phyloP scores from a whole-genome alignment of 1,284 basidiomycete species.

The Cryptococcus neoformans region DNA sequence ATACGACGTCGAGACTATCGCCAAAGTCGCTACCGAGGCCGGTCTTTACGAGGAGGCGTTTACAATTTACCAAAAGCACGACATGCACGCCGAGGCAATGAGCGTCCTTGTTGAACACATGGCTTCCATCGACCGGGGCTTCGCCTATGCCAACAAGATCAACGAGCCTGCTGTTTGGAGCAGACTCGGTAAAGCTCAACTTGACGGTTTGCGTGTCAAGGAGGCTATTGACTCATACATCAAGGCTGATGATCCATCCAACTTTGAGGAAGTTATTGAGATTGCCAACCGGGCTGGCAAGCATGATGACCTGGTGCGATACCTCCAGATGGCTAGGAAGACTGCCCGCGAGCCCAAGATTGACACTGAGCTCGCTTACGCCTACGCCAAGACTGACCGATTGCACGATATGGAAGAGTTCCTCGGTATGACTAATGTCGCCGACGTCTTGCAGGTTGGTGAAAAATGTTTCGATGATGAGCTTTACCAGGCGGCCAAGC shows the following conservation, averaged over 20 bases:
- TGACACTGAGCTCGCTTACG: slow-evolving; percentile 95
- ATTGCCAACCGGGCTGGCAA: slow-evolving; percentile 95
- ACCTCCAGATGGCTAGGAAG: slow-evolving; percentile 99
- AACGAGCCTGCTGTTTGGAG: slow-evolving; percentile 98
- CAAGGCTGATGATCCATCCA: slow-evolving; percentile 95
- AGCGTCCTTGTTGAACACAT: slow-evolving; percentile 98
- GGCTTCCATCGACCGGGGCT: slow-evolving; percentile 94
- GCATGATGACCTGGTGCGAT: slow-evolving; percentile 96
- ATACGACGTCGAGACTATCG: slow-evolving; percentile 93
- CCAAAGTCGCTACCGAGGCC: slow-evolving; percentile 95
- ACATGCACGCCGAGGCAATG: slow-evolving; percentile 91
- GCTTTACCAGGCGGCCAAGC: slow-evolving; percentile 93
- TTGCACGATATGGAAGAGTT: slow-evolving; percentile 99
- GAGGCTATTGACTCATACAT: slow-evolving; percentile 99
- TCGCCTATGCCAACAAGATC: slow-evolving; percentile 95
- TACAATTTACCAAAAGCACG: slow-evolving; percentile 93
- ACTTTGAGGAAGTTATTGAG: slow-evolving; percentile 96
- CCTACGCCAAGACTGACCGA: slow-evolving; percentile 95
- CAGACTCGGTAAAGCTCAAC: slow-evolving; percentile 96
- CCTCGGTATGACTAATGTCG: slow-evolving; percentile 97
- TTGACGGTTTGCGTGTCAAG: slow-evolving; percentile 97
- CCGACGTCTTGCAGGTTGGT: slow-evolving; percentile 91
- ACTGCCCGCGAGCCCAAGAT: slow-evolving; percentile 95
- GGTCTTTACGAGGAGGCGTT: slow-evolving; percentile 96
- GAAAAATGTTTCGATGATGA: slow-evolving; percentile 99